Percentiles rank a stretch among this genome's conserved stretches.
Evolutionary conservation across 2,329 filamentous ascomycete species (phyloP).

Genomic region (Diaporthe citriasiana): DNA sequence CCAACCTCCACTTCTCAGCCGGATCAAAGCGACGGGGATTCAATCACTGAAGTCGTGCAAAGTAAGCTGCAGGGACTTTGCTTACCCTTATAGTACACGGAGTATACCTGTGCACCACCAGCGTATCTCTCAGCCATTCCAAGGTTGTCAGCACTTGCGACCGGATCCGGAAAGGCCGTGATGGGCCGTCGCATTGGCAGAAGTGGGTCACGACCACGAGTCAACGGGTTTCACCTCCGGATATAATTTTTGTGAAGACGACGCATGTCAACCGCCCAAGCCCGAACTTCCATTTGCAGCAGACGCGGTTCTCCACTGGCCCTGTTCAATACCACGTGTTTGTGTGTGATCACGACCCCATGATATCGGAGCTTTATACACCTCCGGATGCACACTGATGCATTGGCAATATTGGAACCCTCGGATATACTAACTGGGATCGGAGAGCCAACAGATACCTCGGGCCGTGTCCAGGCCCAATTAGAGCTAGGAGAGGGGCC

Average conservation of each 20-base stretch:
- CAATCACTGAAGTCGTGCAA: background rate
- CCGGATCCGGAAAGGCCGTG: constrained; percentile 17
- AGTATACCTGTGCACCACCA: background rate
- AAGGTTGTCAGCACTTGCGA: background rate
- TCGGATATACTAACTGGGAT: constrained; percentile 13
- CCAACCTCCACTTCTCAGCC: background rate
- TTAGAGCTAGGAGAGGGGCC: constrained; percentile 24
- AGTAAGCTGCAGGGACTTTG: background rate
- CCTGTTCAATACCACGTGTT: constrained; percentile 13
- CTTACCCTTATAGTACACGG: background rate
- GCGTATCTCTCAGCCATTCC: background rate
- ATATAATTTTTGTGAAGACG: constrained; percentile 6
- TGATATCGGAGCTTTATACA: background rate
- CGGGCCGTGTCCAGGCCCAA: constrained; percentile 23
- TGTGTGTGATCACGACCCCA: background rate
- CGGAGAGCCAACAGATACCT: constrained; percentile 24
- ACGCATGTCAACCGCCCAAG: background rate
- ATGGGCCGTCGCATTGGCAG: constrained; percentile 11
- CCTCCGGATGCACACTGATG: background rate
- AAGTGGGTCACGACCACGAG: constrained; percentile 13
- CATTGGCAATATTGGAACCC: background rate
- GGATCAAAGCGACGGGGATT: background rate
- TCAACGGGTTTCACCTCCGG: constrained; percentile 29
- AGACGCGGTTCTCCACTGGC: background rate
- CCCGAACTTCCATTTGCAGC: background rate